phyloP scores from a whole-genome alignment of 2,329 filamentous ascomycete genomes.

The Cordyceps cateniannulata region DNA sequence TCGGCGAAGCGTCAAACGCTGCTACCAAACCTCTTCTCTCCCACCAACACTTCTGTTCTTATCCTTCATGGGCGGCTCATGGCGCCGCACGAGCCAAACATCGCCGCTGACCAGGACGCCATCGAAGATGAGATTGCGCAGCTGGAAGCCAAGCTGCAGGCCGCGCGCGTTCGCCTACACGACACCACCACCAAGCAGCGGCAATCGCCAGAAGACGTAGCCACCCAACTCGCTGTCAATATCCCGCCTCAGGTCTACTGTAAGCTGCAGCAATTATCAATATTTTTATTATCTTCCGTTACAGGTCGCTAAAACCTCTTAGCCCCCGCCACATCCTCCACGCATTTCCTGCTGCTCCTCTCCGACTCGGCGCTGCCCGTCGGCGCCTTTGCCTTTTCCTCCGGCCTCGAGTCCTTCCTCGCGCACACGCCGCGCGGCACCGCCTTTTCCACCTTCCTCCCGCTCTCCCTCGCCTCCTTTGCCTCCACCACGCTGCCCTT shows the following conservation, averaged over 20 bases:
- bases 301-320: neutral
- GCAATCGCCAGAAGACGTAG: neutral
- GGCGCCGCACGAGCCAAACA: slow-evolving; percentile 15
- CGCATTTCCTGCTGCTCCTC: slow-evolving; percentile 68
- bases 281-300: neutral
- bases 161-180: slow-evolving; percentile 37
- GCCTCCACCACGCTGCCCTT: slow-evolving; percentile 70
- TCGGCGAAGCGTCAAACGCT: slow-evolving; percentile 2
- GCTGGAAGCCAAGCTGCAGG: slow-evolving; percentile 47
- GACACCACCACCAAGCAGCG: slow-evolving; percentile 20
- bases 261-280: slow-evolving; percentile 2
- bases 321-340: slow-evolving; percentile 16
- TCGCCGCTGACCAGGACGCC: slow-evolving; percentile 23
- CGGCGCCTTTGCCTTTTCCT: slow-evolving; percentile 83
- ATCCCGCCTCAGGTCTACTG: slow-evolving; percentile 15
- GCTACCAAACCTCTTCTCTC: neutral
- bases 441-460: slow-evolving; percentile 60
- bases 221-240: neutral
- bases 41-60: neutral
- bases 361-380: slow-evolving; percentile 77
- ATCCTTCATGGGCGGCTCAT: slow-evolving; percentile 2
- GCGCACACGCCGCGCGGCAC: slow-evolving; percentile 49
- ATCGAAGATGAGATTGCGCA: slow-evolving; percentile 50
- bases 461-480: slow-evolving; percentile 63
- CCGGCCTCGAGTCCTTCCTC: slow-evolving; percentile 74